Percentiles rank a stretch among this genome's conserved stretches.
These are phyloP conservation scores for Rosa lucieae DNA, from an alignment of 306 rosid species.

Conservation along the genomic window DNA sequence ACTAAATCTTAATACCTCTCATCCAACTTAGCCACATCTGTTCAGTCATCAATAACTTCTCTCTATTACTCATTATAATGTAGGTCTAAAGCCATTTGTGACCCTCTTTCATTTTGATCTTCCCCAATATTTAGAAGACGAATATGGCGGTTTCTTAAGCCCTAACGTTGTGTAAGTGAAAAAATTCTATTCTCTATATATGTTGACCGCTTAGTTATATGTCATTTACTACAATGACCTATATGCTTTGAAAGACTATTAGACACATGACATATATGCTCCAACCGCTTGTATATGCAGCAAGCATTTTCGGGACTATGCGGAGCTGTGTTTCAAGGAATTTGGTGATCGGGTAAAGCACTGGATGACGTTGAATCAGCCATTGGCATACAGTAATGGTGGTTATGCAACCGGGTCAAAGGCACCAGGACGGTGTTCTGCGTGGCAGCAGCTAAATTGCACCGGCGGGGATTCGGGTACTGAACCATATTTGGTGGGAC, in stretches of 20 bases:
- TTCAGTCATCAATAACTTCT: not conserved
- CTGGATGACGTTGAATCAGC: slow-evolving; percentile 61
- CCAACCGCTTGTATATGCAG: slow-evolving; percentile 9
- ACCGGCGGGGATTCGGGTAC: slow-evolving; percentile 44
- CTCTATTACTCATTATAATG: not conserved
- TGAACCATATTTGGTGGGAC: slow-evolving; percentile 55
- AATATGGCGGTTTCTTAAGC: slow-evolving; percentile 61
- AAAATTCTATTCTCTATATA: not conserved
- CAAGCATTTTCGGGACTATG: slow-evolving; percentile 44
- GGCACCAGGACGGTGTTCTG: slow-evolving; percentile 49
- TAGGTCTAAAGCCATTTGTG: slow-evolving; percentile 46
- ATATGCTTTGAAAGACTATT: not conserved
- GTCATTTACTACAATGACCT: not conserved
- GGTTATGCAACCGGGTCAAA: slow-evolving; percentile 20
- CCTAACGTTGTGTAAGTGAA: slow-evolving; percentile 45
- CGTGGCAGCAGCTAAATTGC: slow-evolving; percentile 37
- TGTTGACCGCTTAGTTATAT: not conserved
- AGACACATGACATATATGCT: not conserved
- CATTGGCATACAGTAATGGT: not conserved
- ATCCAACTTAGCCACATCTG: not conserved
- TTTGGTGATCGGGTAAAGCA: slow-evolving; percentile 62
- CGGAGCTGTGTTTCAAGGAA: slow-evolving; percentile 47
- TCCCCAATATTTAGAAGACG: slow-evolving; percentile 63
- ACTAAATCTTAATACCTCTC: not conserved
- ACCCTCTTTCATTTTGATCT: slow-evolving; percentile 76